These are phyloP conservation scores for Sicyos edulis DNA, from an alignment of 306 rosid species.

Conservation along the genomic window DNA sequence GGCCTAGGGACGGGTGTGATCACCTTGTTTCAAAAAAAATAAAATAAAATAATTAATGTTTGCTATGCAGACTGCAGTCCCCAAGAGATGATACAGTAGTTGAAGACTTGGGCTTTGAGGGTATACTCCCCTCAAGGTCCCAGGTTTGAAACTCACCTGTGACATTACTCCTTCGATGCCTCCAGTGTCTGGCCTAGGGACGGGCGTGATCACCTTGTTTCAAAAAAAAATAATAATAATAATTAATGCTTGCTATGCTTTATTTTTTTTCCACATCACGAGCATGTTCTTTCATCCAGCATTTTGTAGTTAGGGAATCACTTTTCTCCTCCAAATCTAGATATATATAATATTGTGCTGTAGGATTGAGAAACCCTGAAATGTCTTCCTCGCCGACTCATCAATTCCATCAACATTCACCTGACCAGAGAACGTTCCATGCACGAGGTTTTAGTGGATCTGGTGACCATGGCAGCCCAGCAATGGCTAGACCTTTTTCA, in stretches of 20 bases:
- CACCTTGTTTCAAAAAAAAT: too few species aligned
- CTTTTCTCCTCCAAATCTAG: constrained; percentile 24
- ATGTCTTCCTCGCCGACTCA: constrained; percentile 37
- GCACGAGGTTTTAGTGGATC: constrained; percentile 25
- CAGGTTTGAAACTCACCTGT: too few species aligned
- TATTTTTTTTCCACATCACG: background rate
- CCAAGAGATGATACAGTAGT: too few species aligned
- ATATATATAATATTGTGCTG: constrained; percentile 17
- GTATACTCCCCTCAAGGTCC: too few species aligned
- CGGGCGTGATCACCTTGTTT: too few species aligned
- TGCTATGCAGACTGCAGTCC: too few species aligned
- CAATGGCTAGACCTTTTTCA: constrained; percentile 23
- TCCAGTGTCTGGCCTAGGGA: too few species aligned
- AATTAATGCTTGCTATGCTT: background rate
- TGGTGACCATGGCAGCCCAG: constrained; percentile 29
- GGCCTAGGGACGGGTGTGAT: too few species aligned
- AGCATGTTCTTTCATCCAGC: background rate
- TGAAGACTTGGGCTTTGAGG: too few species aligned
- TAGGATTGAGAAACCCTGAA: constrained; percentile 45
- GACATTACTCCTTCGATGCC: too few species aligned
- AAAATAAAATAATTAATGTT: too few species aligned
- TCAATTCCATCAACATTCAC: constrained; percentile 33
- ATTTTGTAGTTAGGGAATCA: background rate
- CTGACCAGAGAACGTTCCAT: constrained; percentile 31
- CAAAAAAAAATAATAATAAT: too few species aligned